Evolutionary conservation across 257 asterid genomes (phyloP).

Genomic region (Knoxia roxburghii): DNA sequence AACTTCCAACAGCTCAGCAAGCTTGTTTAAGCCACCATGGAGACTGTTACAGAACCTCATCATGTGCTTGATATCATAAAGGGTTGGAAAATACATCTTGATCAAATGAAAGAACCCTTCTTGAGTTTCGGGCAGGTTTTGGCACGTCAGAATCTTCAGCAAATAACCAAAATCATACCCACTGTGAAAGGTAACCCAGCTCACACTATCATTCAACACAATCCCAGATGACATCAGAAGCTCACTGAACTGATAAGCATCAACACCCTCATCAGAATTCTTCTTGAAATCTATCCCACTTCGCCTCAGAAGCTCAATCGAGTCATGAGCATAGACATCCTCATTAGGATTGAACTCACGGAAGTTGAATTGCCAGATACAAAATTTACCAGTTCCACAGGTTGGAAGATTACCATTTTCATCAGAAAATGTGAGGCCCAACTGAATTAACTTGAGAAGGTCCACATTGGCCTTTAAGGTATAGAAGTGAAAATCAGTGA

Average conservation of each 20-base stretch:
- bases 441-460: conserved; percentile 33
- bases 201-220: conserved; percentile 32
- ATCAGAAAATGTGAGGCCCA: conserved; percentile 35
- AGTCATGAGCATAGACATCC: conserved; percentile 31
- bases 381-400: conserved; percentile 32
- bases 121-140: conserved; percentile 30
- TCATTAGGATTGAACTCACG: conserved; percentile 30
- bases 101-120: conserved; percentile 24
- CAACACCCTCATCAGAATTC: conserved; percentile 26
- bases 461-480: conserved; percentile 35
- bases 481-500: conserved; percentile 14
- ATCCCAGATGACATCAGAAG: conserved; percentile 38
- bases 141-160: conserved; percentile 30
- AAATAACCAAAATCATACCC: conserved; percentile 34
- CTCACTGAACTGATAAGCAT: conserved; percentile 27
- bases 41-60: conserved; percentile 31
- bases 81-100: conserved; percentile 25
- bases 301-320: conserved; percentile 28
- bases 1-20: conserved; percentile 26
- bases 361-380: conserved; percentile 37
- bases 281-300: conserved; percentile 31
- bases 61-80: conserved; percentile 35
- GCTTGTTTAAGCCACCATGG: conserved; percentile 35
- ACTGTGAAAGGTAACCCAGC: conserved; percentile 32
- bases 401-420: conserved; percentile 37